Percentiles rank a stretch among this genome's conserved stretches.
Evolutionary conservation across 129 eudicot species (phyloP).

Genomic region (Deinandra increscens): DNA sequence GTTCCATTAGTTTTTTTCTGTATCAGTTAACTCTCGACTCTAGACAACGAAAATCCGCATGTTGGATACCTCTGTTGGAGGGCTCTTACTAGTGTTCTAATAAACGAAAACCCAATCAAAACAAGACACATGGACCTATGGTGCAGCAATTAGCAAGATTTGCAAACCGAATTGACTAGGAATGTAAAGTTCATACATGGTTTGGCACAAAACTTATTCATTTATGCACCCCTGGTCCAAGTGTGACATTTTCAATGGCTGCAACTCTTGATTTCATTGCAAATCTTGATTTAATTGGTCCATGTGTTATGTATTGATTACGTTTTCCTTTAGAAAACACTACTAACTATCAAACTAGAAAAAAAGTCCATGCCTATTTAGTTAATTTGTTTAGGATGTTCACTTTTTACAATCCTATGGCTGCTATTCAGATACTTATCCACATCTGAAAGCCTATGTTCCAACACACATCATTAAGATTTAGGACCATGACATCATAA

Average conservation of each 20-base stretch:
- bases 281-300: too few species aligned
- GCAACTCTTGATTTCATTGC: not conserved
- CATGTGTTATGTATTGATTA: not conserved
- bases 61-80: too few species aligned
- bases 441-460: not conserved
- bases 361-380: not conserved
- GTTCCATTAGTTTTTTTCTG: not conserved
- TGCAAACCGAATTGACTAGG: not conserved
- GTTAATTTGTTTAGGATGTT: not conserved
- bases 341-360: not conserved
- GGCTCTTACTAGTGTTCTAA: too few species aligned
- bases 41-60: too few species aligned
- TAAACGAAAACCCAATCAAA: not conserved
- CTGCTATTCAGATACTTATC: slow-evolving; percentile 11
- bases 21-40: not conserved
- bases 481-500: not conserved
- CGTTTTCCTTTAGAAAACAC: not conserved
- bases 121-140: not conserved
- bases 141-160: not conserved
- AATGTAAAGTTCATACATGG: not conserved
- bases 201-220: not conserved
- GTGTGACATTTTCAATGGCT: not conserved
- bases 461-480: not conserved
- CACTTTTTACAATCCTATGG: not conserved
- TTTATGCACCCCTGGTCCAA: not conserved